Percentiles rank a stretch among this genome's conserved stretches.
Conservation (phyloP, 345 rosid genomes). For the Brassica rapa region DNA sequence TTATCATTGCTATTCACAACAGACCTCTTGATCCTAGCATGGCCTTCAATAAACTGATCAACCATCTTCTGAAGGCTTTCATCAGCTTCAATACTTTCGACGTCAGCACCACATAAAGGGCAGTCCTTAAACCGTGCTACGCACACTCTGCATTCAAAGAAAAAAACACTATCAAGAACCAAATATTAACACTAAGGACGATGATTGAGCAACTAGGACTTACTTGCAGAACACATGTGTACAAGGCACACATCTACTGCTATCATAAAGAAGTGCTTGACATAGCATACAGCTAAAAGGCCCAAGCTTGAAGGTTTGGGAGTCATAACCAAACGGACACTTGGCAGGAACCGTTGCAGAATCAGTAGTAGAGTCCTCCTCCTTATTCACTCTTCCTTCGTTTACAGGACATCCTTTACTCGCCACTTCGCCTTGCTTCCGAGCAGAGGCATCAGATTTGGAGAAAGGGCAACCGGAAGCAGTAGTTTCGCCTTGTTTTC, state of each 20-base stretch:
- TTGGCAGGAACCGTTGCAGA: conserved; percentile 61
- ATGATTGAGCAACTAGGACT: conserved; percentile 27
- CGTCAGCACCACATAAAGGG: conserved; percentile 95
- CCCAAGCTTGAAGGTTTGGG: conserved; percentile 87
- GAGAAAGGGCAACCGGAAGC: conserved; percentile 61
- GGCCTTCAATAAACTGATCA: conserved; percentile 90
- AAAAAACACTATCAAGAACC: background rate
- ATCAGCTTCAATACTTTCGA: conserved; percentile 76
- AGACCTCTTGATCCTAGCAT: conserved; percentile 91
- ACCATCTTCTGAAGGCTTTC: conserved; percentile 70
- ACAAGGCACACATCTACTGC: conserved; percentile 86
- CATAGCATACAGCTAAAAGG: conserved; percentile 94
- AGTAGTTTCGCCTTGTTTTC: conserved; percentile 20
- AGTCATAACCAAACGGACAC: conserved; percentile 93
- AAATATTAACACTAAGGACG: background rate
- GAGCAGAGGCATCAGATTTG: conserved; percentile 40
- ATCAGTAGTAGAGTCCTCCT: conserved; percentile 39
- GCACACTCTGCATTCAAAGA: conserved; percentile 51
- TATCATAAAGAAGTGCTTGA: conserved; percentile 80
- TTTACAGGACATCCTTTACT: conserved; percentile 41
- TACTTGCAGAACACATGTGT: conserved; percentile 91
- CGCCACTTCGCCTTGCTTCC: conserved; percentile 12
- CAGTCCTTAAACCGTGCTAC: conserved; percentile 83
- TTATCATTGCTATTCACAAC: conserved; percentile 45
- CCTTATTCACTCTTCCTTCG: conserved; percentile 43